Percentiles rank a stretch among this genome's conserved stretches.
phyloP scores from a whole-genome alignment of 2,329 filamentous ascomycete species.

The Pleurostoma richardsiae region DNA sequence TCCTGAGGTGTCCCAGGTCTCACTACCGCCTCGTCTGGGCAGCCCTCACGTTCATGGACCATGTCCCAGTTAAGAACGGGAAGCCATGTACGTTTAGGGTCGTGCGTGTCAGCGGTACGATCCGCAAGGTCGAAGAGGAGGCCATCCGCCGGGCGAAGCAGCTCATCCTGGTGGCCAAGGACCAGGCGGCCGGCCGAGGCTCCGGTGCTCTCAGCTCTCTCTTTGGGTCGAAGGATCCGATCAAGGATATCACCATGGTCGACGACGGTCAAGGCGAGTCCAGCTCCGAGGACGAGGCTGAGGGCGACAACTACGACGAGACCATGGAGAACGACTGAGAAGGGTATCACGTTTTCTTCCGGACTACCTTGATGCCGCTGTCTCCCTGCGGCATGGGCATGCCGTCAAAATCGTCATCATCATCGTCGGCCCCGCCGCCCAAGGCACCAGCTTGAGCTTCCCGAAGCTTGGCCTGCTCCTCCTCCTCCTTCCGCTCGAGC shows the following conservation, averaged over 20 bases:
- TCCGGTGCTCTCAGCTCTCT: constrained; percentile 20
- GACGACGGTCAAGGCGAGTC: constrained; percentile 37
- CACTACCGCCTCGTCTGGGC: constrained; percentile 89
- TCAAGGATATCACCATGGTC: constrained; percentile 29
- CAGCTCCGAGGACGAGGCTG: constrained; percentile 29
- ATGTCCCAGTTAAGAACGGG: constrained; percentile 55
- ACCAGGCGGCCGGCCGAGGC: constrained; percentile 34
- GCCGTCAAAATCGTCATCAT: constrained; percentile 39
- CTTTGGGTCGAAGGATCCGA: constrained; percentile 18
- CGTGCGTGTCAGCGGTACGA: constrained; percentile 84
- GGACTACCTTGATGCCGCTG: constrained; percentile 67
- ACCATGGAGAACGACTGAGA: constrained; percentile 32
- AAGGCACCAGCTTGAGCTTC: constrained; percentile 24
- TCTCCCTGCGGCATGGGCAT: constrained; percentile 44
- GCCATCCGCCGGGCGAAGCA: constrained; percentile 72
- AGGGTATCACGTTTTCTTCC: constrained; percentile 49
- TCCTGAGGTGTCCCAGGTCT: constrained; percentile 75
- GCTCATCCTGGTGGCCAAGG: constrained; percentile 63
- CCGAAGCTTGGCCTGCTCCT: constrained; percentile 62
- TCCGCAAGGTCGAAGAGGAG: constrained; percentile 87
- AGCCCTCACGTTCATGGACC: constrained; percentile 74
- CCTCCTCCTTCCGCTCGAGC: constrained; percentile 67
- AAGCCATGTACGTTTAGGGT: constrained; percentile 76
- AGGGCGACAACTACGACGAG: constrained; percentile 23
- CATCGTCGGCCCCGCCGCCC: constrained; percentile 25